These are phyloP conservation scores for Neofusicoccum cordaticola DNA, from an alignment of 2,329 filamentous ascomycete species.

Conservation along the genomic window DNA sequence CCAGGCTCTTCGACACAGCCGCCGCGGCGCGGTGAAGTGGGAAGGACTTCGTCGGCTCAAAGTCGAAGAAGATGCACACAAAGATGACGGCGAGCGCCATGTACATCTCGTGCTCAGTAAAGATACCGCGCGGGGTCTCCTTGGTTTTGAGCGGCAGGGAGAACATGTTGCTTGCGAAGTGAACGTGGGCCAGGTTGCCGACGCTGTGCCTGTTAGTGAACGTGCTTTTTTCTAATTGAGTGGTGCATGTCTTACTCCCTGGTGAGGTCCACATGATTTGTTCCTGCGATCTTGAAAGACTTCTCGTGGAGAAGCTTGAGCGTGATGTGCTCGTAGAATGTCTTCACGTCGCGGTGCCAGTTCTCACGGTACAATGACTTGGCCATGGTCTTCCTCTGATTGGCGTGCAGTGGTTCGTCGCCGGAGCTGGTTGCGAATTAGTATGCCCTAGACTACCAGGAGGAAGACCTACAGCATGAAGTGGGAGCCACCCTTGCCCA, in stretches of 20 bases:
- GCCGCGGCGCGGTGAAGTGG: slow-evolving; percentile 59
- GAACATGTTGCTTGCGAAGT: slow-evolving; percentile 55
- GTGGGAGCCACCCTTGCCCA: slow-evolving; percentile 54
- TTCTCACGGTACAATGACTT: slow-evolving; percentile 57
- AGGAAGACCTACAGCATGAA: slow-evolving; percentile 50
- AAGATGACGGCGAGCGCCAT: slow-evolving; percentile 64
- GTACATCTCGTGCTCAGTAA: slow-evolving; percentile 58
- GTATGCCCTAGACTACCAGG: background rate
- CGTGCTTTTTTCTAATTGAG: background rate
- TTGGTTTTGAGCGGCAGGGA: slow-evolving; percentile 56
- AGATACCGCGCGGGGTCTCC: slow-evolving; percentile 50
- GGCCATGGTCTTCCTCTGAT: slow-evolving; percentile 35
- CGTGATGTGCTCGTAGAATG: slow-evolving; percentile 64
- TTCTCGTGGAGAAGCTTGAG: slow-evolving; percentile 60
- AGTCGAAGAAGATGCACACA: slow-evolving; percentile 62
- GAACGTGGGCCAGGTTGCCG: slow-evolving; percentile 54
- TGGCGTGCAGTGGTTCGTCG: slow-evolving; percentile 28
- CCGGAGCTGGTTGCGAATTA: slow-evolving; percentile 22
- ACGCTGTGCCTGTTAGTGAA: slow-evolving; percentile 27
- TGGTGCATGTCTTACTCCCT: slow-evolving; percentile 41
- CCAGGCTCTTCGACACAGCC: slow-evolving; percentile 58
- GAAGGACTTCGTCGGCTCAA: slow-evolving; percentile 66
- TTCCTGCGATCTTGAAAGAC: slow-evolving; percentile 58
- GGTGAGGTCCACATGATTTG: slow-evolving; percentile 64
- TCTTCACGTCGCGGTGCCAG: slow-evolving; percentile 62